Evolutionary conservation across 1,139 yeast genomes (phyloP).

Genomic region (Pichia sp.): DNA sequence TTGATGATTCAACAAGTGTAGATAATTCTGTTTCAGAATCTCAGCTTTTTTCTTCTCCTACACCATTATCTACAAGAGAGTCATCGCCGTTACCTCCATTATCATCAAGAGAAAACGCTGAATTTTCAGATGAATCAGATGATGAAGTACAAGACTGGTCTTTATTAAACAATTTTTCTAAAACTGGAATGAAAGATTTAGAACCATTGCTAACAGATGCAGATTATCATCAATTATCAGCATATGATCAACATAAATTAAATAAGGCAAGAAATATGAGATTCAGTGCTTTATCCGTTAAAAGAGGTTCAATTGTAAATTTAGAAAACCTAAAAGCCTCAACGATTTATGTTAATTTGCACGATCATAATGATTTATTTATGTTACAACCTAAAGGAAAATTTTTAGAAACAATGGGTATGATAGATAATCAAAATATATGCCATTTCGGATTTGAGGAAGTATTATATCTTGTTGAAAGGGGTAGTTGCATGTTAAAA

Average conservation of each 20-base stretch:
- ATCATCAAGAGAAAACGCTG: background rate
- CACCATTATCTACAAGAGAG: conserved; percentile 2
- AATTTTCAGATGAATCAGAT: conserved; percentile 35
- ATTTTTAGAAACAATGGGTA: conserved; percentile 70
- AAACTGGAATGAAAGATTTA: conserved; percentile 77
- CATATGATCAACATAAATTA: conserved; percentile 47
- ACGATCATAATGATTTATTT: conserved; percentile 25
- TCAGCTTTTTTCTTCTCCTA: background rate
- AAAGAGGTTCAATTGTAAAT: conserved; percentile 38
- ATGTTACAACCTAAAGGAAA: conserved; percentile 64
- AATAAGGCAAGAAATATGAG: conserved; percentile 58
- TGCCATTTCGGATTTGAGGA: conserved; percentile 54
- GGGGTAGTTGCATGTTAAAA: conserved; percentile 70
- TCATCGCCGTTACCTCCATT: conserved; percentile 3
- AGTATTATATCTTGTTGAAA: conserved; percentile 67
- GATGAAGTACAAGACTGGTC: conserved; percentile 75
- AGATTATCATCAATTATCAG: conserved; percentile 48
- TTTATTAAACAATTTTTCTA: conserved; percentile 28
- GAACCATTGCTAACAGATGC: conserved; percentile 43
- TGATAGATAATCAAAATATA: conserved; percentile 40
- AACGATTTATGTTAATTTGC: conserved; percentile 40
- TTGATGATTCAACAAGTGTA: background rate
- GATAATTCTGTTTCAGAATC: background rate
- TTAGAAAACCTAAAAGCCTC: conserved; percentile 30
- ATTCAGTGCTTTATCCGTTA: conserved; percentile 59